Conservation (phyloP, 1,284 basidiomycete genomes). For the Uromyces viciae-fabae region DNA sequence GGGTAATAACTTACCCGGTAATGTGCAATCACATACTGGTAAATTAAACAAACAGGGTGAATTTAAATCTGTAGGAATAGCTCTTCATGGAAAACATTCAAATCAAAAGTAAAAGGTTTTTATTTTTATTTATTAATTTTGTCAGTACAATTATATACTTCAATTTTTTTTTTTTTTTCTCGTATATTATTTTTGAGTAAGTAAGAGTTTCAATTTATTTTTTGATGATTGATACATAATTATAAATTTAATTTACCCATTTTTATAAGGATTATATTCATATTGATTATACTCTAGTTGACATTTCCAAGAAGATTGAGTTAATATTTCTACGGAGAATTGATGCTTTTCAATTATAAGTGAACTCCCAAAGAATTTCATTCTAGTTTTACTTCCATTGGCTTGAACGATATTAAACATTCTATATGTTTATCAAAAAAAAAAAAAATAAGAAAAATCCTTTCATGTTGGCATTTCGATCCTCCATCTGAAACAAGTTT, state of each 20-base stretch:
- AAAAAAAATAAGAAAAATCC: not conserved
- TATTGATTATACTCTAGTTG: conserved; percentile 40
- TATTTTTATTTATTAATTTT: too few relatives aligned
- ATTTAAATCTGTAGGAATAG: conserved; percentile 38
- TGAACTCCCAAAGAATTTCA: conserved; percentile 24
- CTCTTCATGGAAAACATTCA: conserved; percentile 1
- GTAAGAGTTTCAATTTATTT: too few relatives aligned
- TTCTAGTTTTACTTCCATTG: conserved; percentile 23
- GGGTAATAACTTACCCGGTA: conserved; percentile 2
- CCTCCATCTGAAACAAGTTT: not conserved
- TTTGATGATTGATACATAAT: too few relatives aligned
- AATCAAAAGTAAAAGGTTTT: not conserved
- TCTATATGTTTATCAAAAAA: not conserved
- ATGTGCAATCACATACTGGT: conserved; percentile 41
- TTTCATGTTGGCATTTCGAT: conserved; percentile 7
- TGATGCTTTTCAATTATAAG: conserved; percentile 37
- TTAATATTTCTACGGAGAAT: conserved; percentile 30
- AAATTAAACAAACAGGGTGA: conserved; percentile 43
- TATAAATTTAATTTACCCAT: conserved; percentile 19
- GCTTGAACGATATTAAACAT: conserved; percentile 45
- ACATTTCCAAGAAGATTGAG: conserved; percentile 38
- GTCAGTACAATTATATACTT: too few relatives aligned
- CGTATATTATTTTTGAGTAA: too few relatives aligned
- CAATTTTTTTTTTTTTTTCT: too few relatives aligned
- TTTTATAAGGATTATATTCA: conserved; percentile 37